phyloP scores from a whole-genome alignment of 768 basidiomycete genomes.

The Xerocomellus amylosporus region DNA sequence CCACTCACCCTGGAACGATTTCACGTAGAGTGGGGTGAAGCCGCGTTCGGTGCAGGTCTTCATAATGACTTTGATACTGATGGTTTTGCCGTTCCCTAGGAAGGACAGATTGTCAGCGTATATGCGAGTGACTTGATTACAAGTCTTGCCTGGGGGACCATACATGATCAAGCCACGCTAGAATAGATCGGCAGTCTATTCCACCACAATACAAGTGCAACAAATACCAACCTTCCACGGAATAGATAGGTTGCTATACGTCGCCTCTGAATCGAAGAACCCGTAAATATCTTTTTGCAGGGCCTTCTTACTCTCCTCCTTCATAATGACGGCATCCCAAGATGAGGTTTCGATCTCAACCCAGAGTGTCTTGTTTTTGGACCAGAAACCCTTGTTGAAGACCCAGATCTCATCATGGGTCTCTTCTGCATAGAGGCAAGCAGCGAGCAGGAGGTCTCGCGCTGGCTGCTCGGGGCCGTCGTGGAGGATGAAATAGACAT shows the following conservation, averaged over 20 bases:
- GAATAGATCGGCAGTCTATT: neutral
- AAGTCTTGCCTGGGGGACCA: slow-evolving; percentile 65
- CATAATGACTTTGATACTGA: slow-evolving; percentile 81
- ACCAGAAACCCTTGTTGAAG: slow-evolving; percentile 69
- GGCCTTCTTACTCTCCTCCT: slow-evolving; percentile 61
- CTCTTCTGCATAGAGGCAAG: slow-evolving; percentile 50
- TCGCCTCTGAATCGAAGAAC: slow-evolving; percentile 72
- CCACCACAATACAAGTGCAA: neutral
- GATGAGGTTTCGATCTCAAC: slow-evolving; percentile 56
- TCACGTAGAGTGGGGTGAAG: slow-evolving; percentile 75
- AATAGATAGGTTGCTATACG: slow-evolving; percentile 72
- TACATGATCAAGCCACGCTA: slow-evolving; percentile 81
- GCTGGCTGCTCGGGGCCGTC: slow-evolving; percentile 53
- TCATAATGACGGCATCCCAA: slow-evolving; percentile 75
- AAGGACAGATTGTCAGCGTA: neutral
- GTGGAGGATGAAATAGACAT: slow-evolving; percentile 54
- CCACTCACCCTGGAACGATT: slow-evolving; percentile 65
- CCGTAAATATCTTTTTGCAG: slow-evolving; percentile 74
- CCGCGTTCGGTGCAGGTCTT: slow-evolving; percentile 61
- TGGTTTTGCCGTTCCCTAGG: slow-evolving; percentile 79
- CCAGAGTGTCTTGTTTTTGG: slow-evolving; percentile 62
- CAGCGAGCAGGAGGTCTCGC: slow-evolving; percentile 50
- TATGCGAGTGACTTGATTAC: neutral
- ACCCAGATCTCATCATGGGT: slow-evolving; percentile 75
- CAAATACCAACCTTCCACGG: slow-evolving; percentile 69